Conservation (phyloP, 176 grass and related monocot genomes). For the Carex kokanica region DNA sequence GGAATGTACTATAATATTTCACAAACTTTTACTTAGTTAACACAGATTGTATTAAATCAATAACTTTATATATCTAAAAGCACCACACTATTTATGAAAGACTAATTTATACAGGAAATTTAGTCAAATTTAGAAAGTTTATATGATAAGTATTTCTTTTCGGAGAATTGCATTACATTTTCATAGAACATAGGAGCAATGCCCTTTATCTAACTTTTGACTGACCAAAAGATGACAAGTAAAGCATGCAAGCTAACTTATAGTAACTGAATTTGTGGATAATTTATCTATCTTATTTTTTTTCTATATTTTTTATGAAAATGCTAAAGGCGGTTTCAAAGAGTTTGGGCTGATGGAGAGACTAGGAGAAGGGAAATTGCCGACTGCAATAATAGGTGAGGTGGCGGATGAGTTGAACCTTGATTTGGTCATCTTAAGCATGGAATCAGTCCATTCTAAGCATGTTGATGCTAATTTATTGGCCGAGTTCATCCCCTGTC, state of each 20-base stretch:
- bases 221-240: not conserved
- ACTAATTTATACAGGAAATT: not conserved
- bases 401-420: conserved; percentile 87
- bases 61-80: not conserved
- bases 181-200: not conserved
- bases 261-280: not conserved
- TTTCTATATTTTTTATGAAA: not conserved
- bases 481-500: conserved; percentile 92
- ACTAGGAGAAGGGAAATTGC: conserved; percentile 76
- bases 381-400: conserved; percentile 86
- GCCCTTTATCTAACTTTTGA: not conserved
- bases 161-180: not conserved
- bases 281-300: not conserved
- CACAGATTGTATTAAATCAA: not conserved
- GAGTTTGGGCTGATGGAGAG: conserved; percentile 97
- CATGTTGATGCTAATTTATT: conserved; percentile 89
- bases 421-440: conserved; percentile 92
- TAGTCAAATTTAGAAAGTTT: not conserved
- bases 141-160: not conserved
- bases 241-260: not conserved
- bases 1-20: not conserved
- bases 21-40: not conserved
- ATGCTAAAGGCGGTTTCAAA: conserved; percentile 68
- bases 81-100: not conserved
- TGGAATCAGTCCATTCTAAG: conserved; percentile 97